Evolutionary conservation across 306 rosid species (phyloP), one percentile per base, ranked within the genome.

Genomic region (Vigna radiata): DNA sequence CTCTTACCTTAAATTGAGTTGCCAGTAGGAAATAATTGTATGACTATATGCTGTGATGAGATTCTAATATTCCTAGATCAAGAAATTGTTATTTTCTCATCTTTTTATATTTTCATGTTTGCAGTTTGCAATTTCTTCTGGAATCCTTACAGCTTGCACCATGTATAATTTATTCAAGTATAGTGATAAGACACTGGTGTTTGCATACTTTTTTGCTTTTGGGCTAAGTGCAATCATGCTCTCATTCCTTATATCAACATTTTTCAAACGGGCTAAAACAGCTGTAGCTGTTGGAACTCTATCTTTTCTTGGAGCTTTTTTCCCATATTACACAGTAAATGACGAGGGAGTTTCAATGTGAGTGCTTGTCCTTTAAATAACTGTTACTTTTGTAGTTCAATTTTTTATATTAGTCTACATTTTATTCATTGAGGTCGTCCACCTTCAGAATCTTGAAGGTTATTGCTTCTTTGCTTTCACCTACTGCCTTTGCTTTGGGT

Each of bases 251-350:
- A 90, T 92, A 86, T 94, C 97, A 14, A 89, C 96, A 3, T 94
- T 90, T 84, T 94, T 94, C 86, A 83, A 89, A 44, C 87, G 96
- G 82, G 96, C 98, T 63, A 94, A 94, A 88, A 94, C 98, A 76
- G 97, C 98, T 56, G 97, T 94, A 79, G 97, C 98, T 2, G 98
- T 94, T 70, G 98, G 98, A 84, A 94, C 98, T 37, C 88, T 94
- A 68, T 83, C 89, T 72, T 94, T 94, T 78, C 72, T 94, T 64
- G 97, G 97, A 21, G 90, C 92, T 83, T 94, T 90, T 88, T 89
- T 94, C 44, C 98, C 98, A 37, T 94, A 94, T 83, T 94, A 94
- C 84, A 84, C 92, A 41, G 97, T 94, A 75, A 82, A 88, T 61
- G 98, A 92, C 1, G 86, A 92, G 84, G 89, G 85, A 70, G 89